Evolutionary conservation across 108 stramenopile genomes (phyloP), one percentile per base, ranked within the genome.

Genomic region (Skeletonema grethae): DNA sequence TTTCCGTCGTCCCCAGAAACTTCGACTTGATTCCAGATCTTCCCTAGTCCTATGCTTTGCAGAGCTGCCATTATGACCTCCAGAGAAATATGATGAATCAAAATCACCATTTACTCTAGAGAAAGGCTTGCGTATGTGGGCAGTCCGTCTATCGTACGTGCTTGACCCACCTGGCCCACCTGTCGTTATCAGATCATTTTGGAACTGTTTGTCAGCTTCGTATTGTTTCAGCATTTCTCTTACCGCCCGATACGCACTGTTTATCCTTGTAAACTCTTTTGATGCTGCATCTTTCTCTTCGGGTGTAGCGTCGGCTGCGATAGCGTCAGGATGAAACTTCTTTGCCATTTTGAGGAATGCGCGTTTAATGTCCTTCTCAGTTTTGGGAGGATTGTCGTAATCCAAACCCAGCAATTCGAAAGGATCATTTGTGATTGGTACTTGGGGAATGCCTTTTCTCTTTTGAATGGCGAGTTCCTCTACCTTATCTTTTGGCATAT

Each of bases 281-380:
- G 70, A 69, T 25, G 92, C 92, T 39, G 56, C 41, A 64, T 87
- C 82, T 45, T 84, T 85, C 69, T 90, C 87, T 74, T 87, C 86
- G 0, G 73, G 61, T 7, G 86, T 67, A 18, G 77, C 74, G 46
- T 86, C 69, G 30, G 67, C 65, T 38, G 75, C 72, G 2, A 82
- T 79, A 0, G 90, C 84, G 69, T 93, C 92, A 8, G 92, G 92
- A 63, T 93, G 92, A 67, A 83, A 93, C 58, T 87, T 84, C 53
- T 88, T 72, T 5, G 90, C 90, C 75, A 85, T 70, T 20, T 82
- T 78, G 30, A 84, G 83, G 71, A 87, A 93, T 56, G 92, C 90
- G 31, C 86, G 69, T 77, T 86, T 84, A 30, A 93, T 84, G 16
- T 85, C 86, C 57, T 86, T 79, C 46, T 65, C 80, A 50, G 88